Conservation (phyloP, 148 eudicot genomes). For the Camellia japonica region DNA sequence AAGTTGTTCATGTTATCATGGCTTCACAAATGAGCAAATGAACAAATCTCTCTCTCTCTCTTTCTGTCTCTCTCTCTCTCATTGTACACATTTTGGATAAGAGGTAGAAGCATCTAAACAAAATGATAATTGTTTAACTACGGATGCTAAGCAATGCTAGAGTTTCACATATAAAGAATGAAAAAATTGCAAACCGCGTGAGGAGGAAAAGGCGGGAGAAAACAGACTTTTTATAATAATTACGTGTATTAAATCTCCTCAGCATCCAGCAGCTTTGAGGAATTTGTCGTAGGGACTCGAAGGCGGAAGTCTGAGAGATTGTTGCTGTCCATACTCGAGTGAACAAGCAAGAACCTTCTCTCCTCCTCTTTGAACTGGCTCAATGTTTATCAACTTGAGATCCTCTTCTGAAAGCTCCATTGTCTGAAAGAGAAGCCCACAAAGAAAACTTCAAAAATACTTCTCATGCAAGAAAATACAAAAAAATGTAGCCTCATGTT, state of each 20-base stretch:
- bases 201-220: slow-evolving; percentile 2
- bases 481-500: not conserved
- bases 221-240: not conserved
- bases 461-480: not conserved
- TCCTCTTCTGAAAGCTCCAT: slow-evolving; percentile 34
- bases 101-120: slow-evolving; percentile 9
- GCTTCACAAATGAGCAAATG: not conserved
- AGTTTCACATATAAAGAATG: slow-evolving; percentile 10
- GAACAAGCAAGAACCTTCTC: slow-evolving; percentile 50
- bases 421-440: slow-evolving; percentile 24
- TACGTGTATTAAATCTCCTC: slow-evolving; percentile 24
- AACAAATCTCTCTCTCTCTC: not conserved
- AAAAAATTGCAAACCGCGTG: slow-evolving; percentile 4
- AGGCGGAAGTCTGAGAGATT: slow-evolving; percentile 76
- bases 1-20: not conserved
- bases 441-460: not conserved
- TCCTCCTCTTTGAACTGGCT: slow-evolving; percentile 27
- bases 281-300: slow-evolving; percentile 91
- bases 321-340: slow-evolving; percentile 47
- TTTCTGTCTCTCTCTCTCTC: not conserved
- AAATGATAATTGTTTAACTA: not conserved
- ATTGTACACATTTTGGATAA: slow-evolving; percentile 4
- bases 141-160: not conserved
- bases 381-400: slow-evolving; percentile 27
- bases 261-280: slow-evolving; percentile 85